Percentiles rank a stretch among this genome's conserved stretches.
phyloP scores from a whole-genome alignment of 345 rosid species.

The Anacardium occidentale region DNA sequence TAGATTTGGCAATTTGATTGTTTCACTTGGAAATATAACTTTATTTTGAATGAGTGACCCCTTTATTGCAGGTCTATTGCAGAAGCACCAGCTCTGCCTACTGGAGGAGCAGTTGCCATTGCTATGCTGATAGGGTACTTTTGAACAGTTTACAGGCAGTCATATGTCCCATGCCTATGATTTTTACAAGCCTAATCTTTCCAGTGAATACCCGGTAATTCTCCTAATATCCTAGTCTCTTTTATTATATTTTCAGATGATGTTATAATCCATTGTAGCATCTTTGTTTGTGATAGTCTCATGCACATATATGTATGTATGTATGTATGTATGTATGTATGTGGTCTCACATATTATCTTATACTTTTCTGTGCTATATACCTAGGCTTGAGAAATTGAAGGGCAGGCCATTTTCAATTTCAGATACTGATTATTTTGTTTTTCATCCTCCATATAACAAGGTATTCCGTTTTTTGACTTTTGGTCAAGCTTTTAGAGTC shows the following conservation, averaged over 20 bases:
- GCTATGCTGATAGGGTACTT: slow-evolving; percentile 77
- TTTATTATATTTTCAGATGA: background rate
- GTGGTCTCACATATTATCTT: background rate
- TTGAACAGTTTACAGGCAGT: slow-evolving; percentile 87
- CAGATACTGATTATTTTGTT: slow-evolving; percentile 47
- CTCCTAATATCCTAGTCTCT: background rate
- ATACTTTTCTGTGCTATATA: background rate
- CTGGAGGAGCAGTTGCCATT: slow-evolving; percentile 98
- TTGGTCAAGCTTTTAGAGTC: background rate
- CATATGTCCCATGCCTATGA: slow-evolving; percentile 96
- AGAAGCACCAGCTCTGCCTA: slow-evolving; percentile 97
- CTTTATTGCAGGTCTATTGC: slow-evolving; percentile 78
- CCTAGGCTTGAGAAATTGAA: slow-evolving; percentile 49
- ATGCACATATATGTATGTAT: too few species aligned
- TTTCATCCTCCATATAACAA: slow-evolving; percentile 64
- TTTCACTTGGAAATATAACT: background rate
- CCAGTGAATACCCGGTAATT: slow-evolving; percentile 97
- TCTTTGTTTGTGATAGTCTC: background rate
- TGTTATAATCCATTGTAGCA: background rate
- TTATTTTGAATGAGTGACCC: background rate
- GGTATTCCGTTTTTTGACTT: slow-evolving; percentile 25
- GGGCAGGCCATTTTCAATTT: slow-evolving; percentile 45
- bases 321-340: too few species aligned
- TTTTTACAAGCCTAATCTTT: slow-evolving; percentile 94
- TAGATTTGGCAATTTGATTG: background rate